These are phyloP conservation scores for Phytophthora fragariaefolia DNA, from an alignment of 352 stramenopile genomes.

Conservation along the genomic window DNA sequence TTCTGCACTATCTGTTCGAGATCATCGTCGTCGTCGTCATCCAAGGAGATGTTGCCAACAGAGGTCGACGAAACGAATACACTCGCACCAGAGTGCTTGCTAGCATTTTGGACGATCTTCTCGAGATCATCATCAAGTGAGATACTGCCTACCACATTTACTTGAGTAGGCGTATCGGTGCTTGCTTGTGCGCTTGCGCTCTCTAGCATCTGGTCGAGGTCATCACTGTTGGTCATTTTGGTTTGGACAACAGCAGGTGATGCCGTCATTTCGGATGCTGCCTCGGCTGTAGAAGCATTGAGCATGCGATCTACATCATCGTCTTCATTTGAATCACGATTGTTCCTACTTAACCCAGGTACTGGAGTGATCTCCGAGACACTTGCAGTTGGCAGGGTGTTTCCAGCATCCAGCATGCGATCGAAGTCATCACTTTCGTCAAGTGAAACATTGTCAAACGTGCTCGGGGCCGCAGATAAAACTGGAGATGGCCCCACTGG, in stretches of 20 bases:
- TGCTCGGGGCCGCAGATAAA: not conserved
- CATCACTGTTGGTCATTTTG: conserved; percentile 18
- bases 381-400: conserved; percentile 5
- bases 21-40: conserved; percentile 58
- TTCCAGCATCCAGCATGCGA: conserved; percentile 18
- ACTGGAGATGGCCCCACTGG: not conserved
- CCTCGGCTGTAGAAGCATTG: not conserved
- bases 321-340: not conserved
- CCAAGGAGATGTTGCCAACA: conserved; percentile 41
- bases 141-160: not conserved
- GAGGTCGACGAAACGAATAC: conserved; percentile 1
- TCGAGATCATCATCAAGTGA: conserved; percentile 36
- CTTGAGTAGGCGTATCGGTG: not conserved
- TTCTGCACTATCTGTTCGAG: conserved; percentile 70
- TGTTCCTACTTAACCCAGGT: not conserved
- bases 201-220: conserved; percentile 27
- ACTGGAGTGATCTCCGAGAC: not conserved
- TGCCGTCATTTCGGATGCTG: not conserved
- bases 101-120: conserved; percentile 22
- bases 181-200: not conserved
- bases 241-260: not conserved
- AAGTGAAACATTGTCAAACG: conserved; percentile 39
- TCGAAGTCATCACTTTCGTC: conserved; percentile 45
- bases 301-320: conserved; percentile 23
- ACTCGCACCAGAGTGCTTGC: not conserved